Evolutionary conservation across 306 rosid species (phyloP).

Genomic region (Purshia tridentata): DNA sequence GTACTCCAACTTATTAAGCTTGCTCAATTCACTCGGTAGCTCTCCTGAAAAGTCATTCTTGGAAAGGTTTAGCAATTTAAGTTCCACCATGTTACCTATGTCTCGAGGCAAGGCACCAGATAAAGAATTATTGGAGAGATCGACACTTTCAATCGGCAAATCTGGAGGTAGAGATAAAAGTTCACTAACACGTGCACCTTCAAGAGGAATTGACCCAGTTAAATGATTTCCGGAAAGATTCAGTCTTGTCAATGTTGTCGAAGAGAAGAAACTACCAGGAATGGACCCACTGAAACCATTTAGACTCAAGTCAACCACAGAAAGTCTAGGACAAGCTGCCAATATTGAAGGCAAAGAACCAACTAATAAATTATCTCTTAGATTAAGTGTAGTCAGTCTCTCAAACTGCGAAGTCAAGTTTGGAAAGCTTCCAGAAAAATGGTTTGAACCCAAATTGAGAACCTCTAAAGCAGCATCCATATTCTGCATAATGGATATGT

Average conservation of each 20-base stretch:
- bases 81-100: constrained; percentile 60
- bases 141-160: constrained; percentile 61
- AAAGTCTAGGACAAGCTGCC: constrained; percentile 55
- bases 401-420: constrained; percentile 42
- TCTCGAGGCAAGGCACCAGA: constrained; percentile 74
- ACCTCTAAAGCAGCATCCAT: constrained; percentile 72
- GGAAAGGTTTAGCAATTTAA: constrained; percentile 80
- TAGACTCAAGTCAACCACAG: constrained; percentile 69
- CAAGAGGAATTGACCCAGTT: constrained; percentile 69
- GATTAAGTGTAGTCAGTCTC: constrained; percentile 40
- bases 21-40: constrained; percentile 72
- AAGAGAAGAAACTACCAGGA: constrained; percentile 71
- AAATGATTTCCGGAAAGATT: constrained; percentile 84
- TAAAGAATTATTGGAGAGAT: constrained; percentile 71
- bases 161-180: constrained; percentile 60
- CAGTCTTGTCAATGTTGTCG: constrained; percentile 55
- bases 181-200: constrained; percentile 65
- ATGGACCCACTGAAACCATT: constrained; percentile 72
- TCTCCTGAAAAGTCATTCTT: constrained; percentile 74
- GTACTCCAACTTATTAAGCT: constrained; percentile 59
- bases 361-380: constrained; percentile 47
- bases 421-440: constrained; percentile 64
- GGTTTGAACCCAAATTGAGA: constrained; percentile 81
- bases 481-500: constrained; percentile 55
- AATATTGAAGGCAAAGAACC: constrained; percentile 68